Evolutionary conservation across 2,329 filamentous ascomycete species (phyloP), one percentile per base, ranked within the genome.

Genomic region (Lomentospora prolificans): DNA sequence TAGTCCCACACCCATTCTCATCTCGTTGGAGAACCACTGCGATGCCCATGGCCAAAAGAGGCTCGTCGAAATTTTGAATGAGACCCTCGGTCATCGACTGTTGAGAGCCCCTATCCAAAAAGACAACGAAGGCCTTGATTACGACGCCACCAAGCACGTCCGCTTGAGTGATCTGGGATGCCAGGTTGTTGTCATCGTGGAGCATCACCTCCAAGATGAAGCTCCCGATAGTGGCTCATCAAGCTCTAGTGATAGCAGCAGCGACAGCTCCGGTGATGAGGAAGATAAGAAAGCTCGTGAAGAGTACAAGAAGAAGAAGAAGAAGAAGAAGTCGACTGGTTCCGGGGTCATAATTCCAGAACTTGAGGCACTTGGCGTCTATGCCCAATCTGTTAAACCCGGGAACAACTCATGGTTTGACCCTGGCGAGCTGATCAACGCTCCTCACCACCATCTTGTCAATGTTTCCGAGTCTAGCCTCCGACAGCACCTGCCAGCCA

Each of bases 21-120:
- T 87, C 1, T 86, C 83, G 0, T 72, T 87, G 1, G 84, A 87
- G 63, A 87, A 87, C 61, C 84, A 87, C 65, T 87, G 84, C 64
- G 71, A 69, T 14, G 68, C 74, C 0, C 68, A 79, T 7, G 83
- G 84, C 1, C 84, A 87, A 65, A 68, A 71, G 56, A 77, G 82
- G 3, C 74, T 87, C 1, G 83, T 79, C 2, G 68, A 80, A 22
- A 86, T 87, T 64, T 86, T 87, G 82, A 72, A 68, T 52, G 81
- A 86, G 57, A 73, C 85, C 6, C 84, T 79, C 67, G 82, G 78
- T 1, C 67, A 83, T 54, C 77, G 82, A 1, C 72, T 87, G 2
- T 66, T 87, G 19, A 80, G 75, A 66, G 75, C 76, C 61, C 72
- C 75, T 1, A 68, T 86, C n/a, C 72, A 80, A 8, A 69, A 78